These are phyloP conservation scores for Biscogniauxia marginata DNA, from an alignment of 2,329 filamentous ascomycete genomes.

Conservation along the genomic window DNA sequence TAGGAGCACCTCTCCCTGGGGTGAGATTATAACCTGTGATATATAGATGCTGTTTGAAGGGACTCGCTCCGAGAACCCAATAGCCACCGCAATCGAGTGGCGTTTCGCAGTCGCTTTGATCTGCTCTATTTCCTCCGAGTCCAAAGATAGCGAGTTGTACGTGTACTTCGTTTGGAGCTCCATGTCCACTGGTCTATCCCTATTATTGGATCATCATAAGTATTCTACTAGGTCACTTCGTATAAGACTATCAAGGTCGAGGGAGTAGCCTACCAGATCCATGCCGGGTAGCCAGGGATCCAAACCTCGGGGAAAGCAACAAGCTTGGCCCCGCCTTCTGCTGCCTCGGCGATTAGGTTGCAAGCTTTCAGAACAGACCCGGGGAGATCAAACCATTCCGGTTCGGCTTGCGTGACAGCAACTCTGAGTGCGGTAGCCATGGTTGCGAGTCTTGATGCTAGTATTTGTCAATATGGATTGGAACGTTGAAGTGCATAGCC, in stretches of 20 bases:
- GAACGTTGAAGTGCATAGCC: no score
- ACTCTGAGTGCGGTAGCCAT: conserved; percentile 29
- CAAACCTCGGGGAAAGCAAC: conserved; percentile 47
- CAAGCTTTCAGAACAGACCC: conserved; percentile 48
- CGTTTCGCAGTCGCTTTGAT: conserved; percentile 35
- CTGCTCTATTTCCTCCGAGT: conserved; percentile 36
- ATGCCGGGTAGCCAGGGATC: conserved; percentile 44
- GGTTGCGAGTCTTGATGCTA: not conserved
- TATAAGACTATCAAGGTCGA: not conserved
- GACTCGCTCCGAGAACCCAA: conserved; percentile 43
- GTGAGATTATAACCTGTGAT: conserved; percentile 43
- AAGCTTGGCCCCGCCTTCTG: conserved; percentile 44
- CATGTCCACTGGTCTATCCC: conserved; percentile 33
- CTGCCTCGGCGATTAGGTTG: conserved; percentile 48
- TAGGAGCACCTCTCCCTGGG: conserved; percentile 38
- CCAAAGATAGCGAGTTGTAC: conserved; percentile 30
- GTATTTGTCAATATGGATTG: no score
- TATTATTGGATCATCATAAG: conserved; percentile 11
- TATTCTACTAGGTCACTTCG: not conserved
- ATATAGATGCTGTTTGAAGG: conserved; percentile 42
- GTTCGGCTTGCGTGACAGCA: conserved; percentile 53
- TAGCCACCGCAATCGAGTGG: conserved; percentile 39
- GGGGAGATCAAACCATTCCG: conserved; percentile 51
- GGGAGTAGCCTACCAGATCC: conserved; percentile 36
- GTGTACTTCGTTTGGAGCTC: conserved; percentile 33